A percentile compares a stretch with the other conserved stretches of the same genome.
These are phyloP conservation scores for Malassezia sp. DNA, from an alignment of 1,284 basidiomycete genomes.

Conservation along the genomic window DNA sequence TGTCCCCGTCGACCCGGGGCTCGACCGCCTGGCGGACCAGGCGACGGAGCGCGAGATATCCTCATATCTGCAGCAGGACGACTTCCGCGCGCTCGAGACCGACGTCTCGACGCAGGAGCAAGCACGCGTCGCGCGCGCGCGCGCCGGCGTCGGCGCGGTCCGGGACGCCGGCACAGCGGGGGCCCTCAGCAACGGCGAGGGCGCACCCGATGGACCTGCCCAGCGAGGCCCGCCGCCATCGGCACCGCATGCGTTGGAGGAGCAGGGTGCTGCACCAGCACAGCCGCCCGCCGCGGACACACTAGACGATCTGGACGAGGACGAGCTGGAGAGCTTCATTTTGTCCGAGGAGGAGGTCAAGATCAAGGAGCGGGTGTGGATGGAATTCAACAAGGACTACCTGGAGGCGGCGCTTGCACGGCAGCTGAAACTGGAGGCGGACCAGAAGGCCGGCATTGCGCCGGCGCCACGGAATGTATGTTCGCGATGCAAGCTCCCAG, in stretches of 20 bases:
- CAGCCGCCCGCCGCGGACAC: background rate
- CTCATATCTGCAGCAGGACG: slow-evolving; percentile 26
- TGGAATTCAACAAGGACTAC: slow-evolving; percentile 88
- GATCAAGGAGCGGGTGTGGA: slow-evolving; percentile 89
- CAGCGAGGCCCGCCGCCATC: background rate
- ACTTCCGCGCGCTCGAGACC: slow-evolving; percentile 26
- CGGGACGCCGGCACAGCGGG: too few species aligned
- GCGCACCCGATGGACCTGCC: slow-evolving; percentile 12
- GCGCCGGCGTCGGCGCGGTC: slow-evolving; percentile 15
- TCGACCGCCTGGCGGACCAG: slow-evolving; percentile 34
- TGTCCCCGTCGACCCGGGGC: too few species aligned
- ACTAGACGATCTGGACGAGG: slow-evolving; percentile 61
- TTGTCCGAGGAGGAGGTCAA: slow-evolving; percentile 73
- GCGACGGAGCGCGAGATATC: slow-evolving; percentile 36
- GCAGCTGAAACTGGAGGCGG: slow-evolving; percentile 41
- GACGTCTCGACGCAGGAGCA: slow-evolving; percentile 28
- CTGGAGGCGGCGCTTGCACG: slow-evolving; percentile 56
- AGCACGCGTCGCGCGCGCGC: slow-evolving; percentile 26
- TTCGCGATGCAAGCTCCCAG: background rate
- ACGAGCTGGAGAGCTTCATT: slow-evolving; percentile 72
- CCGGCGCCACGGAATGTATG: slow-evolving; percentile 23
- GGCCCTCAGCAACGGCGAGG: slow-evolving; percentile 14
- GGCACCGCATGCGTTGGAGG: background rate
- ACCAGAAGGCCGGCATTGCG: slow-evolving; percentile 39
- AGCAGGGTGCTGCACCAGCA: too few species aligned